These are phyloP conservation scores for Dictyostelium brefeldianum DNA, from an alignment of 78 protist species.

Conservation along the genomic window DNA sequence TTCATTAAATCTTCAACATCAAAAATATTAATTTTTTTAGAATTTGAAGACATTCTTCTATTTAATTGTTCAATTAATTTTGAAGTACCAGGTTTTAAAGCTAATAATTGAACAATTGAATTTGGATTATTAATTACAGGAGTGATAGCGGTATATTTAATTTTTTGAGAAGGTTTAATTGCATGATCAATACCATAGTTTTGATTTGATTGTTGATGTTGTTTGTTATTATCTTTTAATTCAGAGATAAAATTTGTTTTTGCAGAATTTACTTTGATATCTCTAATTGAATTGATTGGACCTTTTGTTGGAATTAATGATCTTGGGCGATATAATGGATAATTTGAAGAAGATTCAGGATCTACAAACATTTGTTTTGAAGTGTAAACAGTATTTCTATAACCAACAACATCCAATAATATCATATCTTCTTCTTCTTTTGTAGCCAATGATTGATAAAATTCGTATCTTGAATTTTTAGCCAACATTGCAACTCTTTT, in stretches of 20 bases:
- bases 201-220: neutral
- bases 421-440: conserved; percentile 74
- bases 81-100: conserved; percentile 60
- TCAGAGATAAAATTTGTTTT: conserved; percentile 31
- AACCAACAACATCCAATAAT: conserved; percentile 22
- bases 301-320: conserved; percentile 2
- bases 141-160: neutral
- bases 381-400: neutral
- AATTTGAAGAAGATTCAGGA: conserved; percentile 27
- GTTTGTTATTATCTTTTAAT: neutral
- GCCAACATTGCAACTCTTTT: conserved; percentile 42
- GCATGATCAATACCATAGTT: neutral
- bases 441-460: neutral
- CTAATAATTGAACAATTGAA: conserved; percentile 39
- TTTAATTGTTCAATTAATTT: conserved; percentile 61
- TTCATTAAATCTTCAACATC: conserved; percentile 51
- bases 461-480: conserved; percentile 43
- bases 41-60: conserved; percentile 8
- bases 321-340: conserved; percentile 31
- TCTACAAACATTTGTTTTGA: neutral
- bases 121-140: conserved; percentile 4
- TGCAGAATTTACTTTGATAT: conserved; percentile 49
- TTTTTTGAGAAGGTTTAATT: neutral
- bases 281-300: conserved; percentile 25
- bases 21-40: neutral